Conservation (phyloP, 2,329 filamentous ascomycete genomes). For the Pleurostoma richardsiae region DNA sequence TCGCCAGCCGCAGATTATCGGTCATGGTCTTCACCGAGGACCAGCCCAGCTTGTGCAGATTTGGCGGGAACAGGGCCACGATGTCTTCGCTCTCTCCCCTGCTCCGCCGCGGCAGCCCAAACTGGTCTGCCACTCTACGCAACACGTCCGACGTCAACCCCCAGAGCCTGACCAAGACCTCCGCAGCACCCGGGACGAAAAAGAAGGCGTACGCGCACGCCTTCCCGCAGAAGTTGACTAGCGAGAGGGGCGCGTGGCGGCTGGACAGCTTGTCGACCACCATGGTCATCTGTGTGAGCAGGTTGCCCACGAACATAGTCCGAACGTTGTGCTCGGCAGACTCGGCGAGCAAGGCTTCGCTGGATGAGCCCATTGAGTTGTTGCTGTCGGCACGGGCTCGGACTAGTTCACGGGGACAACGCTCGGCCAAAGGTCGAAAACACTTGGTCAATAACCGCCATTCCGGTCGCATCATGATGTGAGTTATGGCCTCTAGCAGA, state of each 20-base stretch:
- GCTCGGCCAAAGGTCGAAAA: conserved; percentile 58
- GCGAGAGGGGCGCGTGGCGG: conserved; percentile 57
- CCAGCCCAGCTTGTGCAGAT: conserved; percentile 54
- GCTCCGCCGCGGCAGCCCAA: conserved; percentile 55
- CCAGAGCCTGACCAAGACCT: conserved; percentile 80
- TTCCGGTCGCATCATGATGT: conserved; percentile 83
- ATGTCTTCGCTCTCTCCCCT: conserved; percentile 59
- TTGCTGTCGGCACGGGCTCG: conserved; percentile 50
- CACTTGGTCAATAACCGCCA: conserved; percentile 72
- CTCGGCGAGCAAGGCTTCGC: conserved; percentile 41
- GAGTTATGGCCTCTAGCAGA: conserved; percentile 71
- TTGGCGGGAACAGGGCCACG: conserved; percentile 63
- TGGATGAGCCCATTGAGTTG: conserved; percentile 60
- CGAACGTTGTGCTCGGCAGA: conserved; percentile 85
- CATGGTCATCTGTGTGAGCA: conserved; percentile 77
- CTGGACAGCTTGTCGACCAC: conserved; percentile 87
- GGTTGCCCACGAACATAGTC: conserved; percentile 78
- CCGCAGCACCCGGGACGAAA: conserved; percentile 81
- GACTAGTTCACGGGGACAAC: conserved; percentile 40
- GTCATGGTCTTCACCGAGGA: conserved; percentile 43
- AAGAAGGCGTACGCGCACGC: conserved; percentile 91
- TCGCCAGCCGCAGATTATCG: conserved; percentile 58
- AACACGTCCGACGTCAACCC: conserved; percentile 63
- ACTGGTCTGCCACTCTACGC: conserved; percentile 66
- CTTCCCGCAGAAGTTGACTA: conserved; percentile 85